Percentiles rank a stretch among this genome's conserved stretches.
Evolutionary conservation across 1,284 basidiomycete genomes (phyloP).

Genomic region (Heterobasidion irregulare): DNA sequence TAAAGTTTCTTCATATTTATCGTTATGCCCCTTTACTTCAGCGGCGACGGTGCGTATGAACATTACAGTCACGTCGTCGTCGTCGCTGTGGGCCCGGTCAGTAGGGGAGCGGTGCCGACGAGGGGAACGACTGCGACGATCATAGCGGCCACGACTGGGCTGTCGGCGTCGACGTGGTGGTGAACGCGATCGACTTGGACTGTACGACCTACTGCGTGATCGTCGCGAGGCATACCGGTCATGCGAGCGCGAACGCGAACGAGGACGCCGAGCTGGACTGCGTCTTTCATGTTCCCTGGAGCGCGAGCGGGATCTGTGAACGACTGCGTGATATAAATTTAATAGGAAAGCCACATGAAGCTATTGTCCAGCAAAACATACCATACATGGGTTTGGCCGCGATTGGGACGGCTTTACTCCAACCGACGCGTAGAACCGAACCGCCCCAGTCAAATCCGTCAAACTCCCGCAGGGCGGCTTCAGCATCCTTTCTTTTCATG

Average conservation of each 20-base stretch:
- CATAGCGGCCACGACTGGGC: slow-evolving; percentile 22
- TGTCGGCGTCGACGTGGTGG: not conserved
- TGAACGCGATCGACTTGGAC: slow-evolving; percentile 18
- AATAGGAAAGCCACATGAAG: not conserved
- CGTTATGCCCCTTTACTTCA: slow-evolving; percentile 77
- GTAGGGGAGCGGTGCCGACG: slow-evolving; percentile 29
- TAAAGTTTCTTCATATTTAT: slow-evolving; percentile 69
- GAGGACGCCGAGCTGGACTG: slow-evolving; percentile 16
- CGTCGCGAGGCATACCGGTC: slow-evolving; percentile 14
- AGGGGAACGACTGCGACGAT: slow-evolving; percentile 38
- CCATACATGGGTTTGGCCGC: slow-evolving; percentile 76
- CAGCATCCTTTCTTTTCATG: slow-evolving; percentile 89
- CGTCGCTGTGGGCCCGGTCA: slow-evolving; percentile 33
- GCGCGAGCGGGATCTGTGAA: slow-evolving; percentile 23
- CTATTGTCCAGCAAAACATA: slow-evolving; percentile 26
- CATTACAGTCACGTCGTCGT: slow-evolving; percentile 69
- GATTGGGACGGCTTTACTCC: slow-evolving; percentile 92
- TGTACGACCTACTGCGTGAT: slow-evolving; percentile 2
- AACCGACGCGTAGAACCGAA: slow-evolving; percentile 76
- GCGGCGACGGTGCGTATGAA: slow-evolving; percentile 82
- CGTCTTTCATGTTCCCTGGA: slow-evolving; percentile 16
- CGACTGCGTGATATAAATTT: slow-evolving; percentile 16
- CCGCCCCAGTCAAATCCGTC: slow-evolving; percentile 94
- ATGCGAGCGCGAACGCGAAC: slow-evolving; percentile 41
- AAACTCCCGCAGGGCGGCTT: slow-evolving; percentile 76